Evolutionary conservation across 2,329 filamentous ascomycete species (phyloP), one percentile per base, ranked within the genome.

Genomic region (Penicillium vulpinum): DNA sequence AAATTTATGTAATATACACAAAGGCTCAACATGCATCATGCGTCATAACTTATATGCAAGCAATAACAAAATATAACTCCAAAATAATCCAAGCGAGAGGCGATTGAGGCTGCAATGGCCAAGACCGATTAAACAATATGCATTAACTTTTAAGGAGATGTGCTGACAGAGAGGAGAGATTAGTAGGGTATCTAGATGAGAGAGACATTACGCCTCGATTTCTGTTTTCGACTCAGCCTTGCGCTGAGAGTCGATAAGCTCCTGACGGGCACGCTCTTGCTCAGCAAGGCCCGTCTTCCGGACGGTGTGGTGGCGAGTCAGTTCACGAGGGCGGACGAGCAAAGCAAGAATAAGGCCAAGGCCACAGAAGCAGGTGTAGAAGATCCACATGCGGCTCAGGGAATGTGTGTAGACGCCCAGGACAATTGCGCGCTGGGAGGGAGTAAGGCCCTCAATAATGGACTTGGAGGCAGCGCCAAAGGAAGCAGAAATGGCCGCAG

Each of bases 171-270:
- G 51, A 13, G 9, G 7, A 21, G 31, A 18, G 16, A 22, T 28
- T 35, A 55, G 3, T 6, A 39, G 22, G 18, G 28, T 46, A 33
- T 22, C 28, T 5, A 50, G 16, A 22, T 11, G 13, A 6, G 16
- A 36, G 16, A 24, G 29, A 41, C 2, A 15, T 54, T 60, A 66
- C 10, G 44, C 62, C 28, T 67, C 62, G 10, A 36, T 26, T 40
- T 61, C 79, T 89, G 88, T 73, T 87, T 90, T 67, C 85, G 88
- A 66, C 88, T 87, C 60, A 83, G 88, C 71, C 82, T 92, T 61
- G 39, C 56, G 59, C 46, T 61, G 45, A n/a, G 44, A 54, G 73
- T 92, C 62, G 15, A 65, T 63, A 49, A 68, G 69, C 56, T 76
- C 75, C 62, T 72, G 68, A 36, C 77, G 67, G 10, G 74, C 75